Base-by-base conservation (phyloP, 2,329 filamentous ascomycete genomes). In the Aspergillus sergii region DNA sequence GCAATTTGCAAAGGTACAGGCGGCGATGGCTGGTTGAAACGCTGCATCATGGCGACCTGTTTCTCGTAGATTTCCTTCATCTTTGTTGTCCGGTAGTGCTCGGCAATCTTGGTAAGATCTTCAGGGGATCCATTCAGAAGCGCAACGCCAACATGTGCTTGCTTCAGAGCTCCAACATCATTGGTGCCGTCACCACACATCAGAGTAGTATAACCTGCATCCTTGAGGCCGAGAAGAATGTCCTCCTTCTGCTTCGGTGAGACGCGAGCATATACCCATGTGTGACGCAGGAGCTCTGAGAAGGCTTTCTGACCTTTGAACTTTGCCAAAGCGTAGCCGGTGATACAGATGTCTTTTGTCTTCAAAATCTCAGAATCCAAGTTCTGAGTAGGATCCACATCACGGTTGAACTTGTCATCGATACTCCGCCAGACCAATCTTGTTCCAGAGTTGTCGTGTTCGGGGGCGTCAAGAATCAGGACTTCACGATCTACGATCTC, bases 61-160 rank as follows among this genome's bases (percentile, higher is more conserved):
- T 99, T 98, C 82, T 98, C 93, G 77, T 99, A 99, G 68, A 99
- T 88, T 68, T 97, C 94, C 85, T 97, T 98, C 92, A 99, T 96
- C 85, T 93, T 96, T 46, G 91, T 96, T 78, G 93, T 96, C 71
- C 95, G 91, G 73, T 91, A 90, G 79, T 99, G 94, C 75, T 98
- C 95, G 30, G 91, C 90, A 71, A 99, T 99, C 76, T 90, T 93
- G 61, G 89, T 90, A 59, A 99, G 86, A 76, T 98, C 95, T 26
- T 98, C 92, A 69, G 89, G 90, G 1, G 94, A 96, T 66, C 95
- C 95, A 79, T 99, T 99, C 70, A 99, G 88, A 57, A 99, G 88
- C 26, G 95, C 95, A 66, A 99, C 92, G 79, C 95, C 95, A 67
- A 99, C 93, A 75, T 99, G 95, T 46, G 95, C 95, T 81, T 99